Base-by-base conservation (phyloP, 2,329 filamentous ascomycete species). In the Chaetomiaceae sp. region DNA sequence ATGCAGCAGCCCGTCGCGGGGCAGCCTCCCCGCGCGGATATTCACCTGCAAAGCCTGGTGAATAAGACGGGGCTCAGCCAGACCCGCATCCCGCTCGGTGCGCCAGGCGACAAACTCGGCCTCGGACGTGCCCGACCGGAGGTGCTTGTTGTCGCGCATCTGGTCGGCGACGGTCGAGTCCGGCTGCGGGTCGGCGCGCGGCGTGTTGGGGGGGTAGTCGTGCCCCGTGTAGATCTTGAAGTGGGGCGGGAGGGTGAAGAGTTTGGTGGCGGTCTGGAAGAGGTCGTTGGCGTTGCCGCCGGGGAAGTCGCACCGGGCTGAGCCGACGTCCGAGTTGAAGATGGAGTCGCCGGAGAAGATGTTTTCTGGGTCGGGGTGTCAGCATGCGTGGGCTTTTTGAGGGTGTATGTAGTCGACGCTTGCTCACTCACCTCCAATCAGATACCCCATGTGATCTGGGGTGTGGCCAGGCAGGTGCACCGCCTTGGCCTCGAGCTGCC, bases 391-490 rank as follows among this genome's bases (percentile, higher is more conserved):
- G n/a, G n/a, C n/a, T n/a, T n/a, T n/a, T n/a, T n/a, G n/a, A n/a
- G n/a, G n/a, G n/a, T n/a, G n/a, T n/a, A n/a, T n/a, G n/a, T n/a
- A n/a, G n/a, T n/a, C n/a, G n/a, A n/a, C n/a, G n/a, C n/a, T n/a
- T n/a, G n/a, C n/a, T n/a, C n/a, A 45, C 62, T 53, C 55, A 70
- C 70, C 63, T 62, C 76, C 78, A 42, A 83, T 73, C 27, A 67
- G 62, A 54, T 85, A 85, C 0, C 79, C 81, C 17, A 81, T 61
- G 51, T 83, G 79, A 54, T 84, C 81, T 0, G 79, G 78, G 0
- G 79, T 83, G 56, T 83, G 78, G 0, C 80, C 81, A 0, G 80
- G 79, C 0, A 85, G 72, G 56, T 82, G 74, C 0, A 83, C 62
- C 0, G 73, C 78, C 3, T 62, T 67, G 0, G 66, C 75, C 2